Evolutionary conservation across 106 monocot genomes (phyloP), one percentile per base, ranked within the genome.

Genomic region (Dendrobium huoshanense): DNA sequence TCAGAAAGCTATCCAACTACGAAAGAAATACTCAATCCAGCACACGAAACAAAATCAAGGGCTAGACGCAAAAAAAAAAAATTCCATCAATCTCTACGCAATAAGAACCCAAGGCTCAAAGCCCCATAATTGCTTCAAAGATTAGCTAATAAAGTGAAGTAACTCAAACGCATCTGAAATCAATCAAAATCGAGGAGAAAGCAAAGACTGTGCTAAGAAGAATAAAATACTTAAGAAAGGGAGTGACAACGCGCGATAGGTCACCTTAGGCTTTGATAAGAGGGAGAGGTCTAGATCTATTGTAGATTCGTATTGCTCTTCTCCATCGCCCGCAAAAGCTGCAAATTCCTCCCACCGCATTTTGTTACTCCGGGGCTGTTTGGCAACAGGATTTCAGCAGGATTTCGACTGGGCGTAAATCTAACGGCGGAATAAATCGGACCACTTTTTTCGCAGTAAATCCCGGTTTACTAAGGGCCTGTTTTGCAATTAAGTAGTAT

Each of bases 211-310:
- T 27, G 70, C 9, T 27, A 27, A 27, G 27, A 27, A 27, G 27
- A 27, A 27, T 27, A 27, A 27, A 27, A 27, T 27, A 31, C 31
- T 31, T 31, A 31, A 70, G 70, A 27, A 9, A 70, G 10, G 31
- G 11, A 64, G 64, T 20, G n/a, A 70, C 9, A 19, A 19, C 33
- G 19, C 5, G 59, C 3, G 20, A 61, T 43, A 74, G 42, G 18
- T 74, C 43, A 74, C 74, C 42, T 74, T 74, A 0, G 74, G 74
- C 74, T 74, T 74, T 27, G 27, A 74, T 43, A 74, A 74, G 74
- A 74, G 74, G n/a, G 40, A 42, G 74, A 74, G 20, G 19, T 74
- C 74, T 42, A 74, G 42, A 74, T 74, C 74, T 74, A 74, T 43
- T 15, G 74, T 42, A 74, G 74, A 42, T 43, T 74, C 74, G 33